Evolutionary conservation across 345 rosid species (phyloP), one percentile per base, ranked within the genome.

Genomic region (Lepidium didymum): DNA sequence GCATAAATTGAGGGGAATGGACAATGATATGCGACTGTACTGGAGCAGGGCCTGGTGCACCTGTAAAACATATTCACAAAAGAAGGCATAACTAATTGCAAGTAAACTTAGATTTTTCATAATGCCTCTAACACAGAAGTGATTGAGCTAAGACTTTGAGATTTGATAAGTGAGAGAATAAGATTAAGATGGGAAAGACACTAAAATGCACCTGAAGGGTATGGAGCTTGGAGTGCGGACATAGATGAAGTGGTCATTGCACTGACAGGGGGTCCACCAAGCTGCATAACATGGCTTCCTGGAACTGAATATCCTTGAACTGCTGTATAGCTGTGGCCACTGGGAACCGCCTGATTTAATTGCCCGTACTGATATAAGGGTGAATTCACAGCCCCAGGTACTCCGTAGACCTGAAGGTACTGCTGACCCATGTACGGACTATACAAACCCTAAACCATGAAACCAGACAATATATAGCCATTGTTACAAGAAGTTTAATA

Each of bases 281-380:
- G 83, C 61, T 87, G 96, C 77, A 90, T 62, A 62, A 87, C 74
- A 64, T 88, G 99, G 82, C 85, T 88, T 53, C 89, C 83, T 11
- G 98, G 92, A 77, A 85, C 56, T n/a, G 94, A 73, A 77, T 85
- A 94, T 37, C 93, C 96, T 70, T 82, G 95, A 62, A 87, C 45
- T 13, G 87, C 64, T 15, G 90, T 16, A 78, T 90, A 87, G 42
- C 88, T 81, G 31, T 89, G 96, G 37, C 85, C 84, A 21, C 89
- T 76, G 31, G 95, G 81, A 73, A 89, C 50, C 36, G 68, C 78
- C 70, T 86, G 98, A 68, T 76, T 81, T 64, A 84, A 3, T 52
- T 87, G 96, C 38, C 87, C 92, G 44, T 83, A 84, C 14, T 86
- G 92, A 81, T 88, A 85, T 34, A 86, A 43, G 6, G 90, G 76